These are phyloP conservation scores for Carex parvula DNA, from an alignment of 176 grass and related monocot species.

Conservation along the genomic window DNA sequence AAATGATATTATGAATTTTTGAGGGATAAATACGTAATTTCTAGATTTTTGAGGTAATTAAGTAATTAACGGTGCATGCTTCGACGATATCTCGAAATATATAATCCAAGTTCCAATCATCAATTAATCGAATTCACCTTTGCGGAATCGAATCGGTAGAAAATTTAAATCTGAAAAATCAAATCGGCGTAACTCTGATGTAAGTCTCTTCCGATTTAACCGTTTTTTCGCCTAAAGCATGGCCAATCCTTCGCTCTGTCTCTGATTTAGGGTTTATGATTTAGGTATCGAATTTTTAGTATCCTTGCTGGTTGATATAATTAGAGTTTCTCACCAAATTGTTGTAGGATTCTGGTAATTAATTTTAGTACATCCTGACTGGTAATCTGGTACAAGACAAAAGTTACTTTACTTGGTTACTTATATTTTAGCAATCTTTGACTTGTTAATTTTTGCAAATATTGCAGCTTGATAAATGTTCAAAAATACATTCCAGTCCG, in stretches of 20 bases:
- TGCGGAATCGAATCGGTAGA: too few relatives aligned
- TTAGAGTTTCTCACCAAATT: neutral
- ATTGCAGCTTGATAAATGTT: constrained; percentile 49
- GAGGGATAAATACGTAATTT: too few relatives aligned
- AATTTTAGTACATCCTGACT: neutral
- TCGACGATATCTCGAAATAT: too few relatives aligned
- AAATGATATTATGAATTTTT: too few relatives aligned
- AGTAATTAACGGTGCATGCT: too few relatives aligned
- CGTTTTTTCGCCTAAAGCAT: too few relatives aligned
- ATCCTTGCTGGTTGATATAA: neutral
- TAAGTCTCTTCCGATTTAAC: too few relatives aligned
- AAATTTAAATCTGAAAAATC: too few relatives aligned
- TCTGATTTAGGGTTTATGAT: constrained; percentile 6
- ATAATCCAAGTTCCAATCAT: too few relatives aligned
- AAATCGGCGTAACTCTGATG: too few relatives aligned
- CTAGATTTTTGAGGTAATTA: too few relatives aligned
- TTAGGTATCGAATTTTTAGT: neutral
- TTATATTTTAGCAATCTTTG: neutral
- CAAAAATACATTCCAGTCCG: constrained; percentile 95
- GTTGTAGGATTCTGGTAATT: neutral
- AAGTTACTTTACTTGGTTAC: neutral
- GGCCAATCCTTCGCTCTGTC: neutral
- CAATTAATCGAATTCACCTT: too few relatives aligned
- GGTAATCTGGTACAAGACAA: constrained; percentile 3
- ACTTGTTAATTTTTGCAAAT: neutral